Evolutionary conservation across 2,329 filamentous ascomycete genomes (phyloP).

Genomic region (Bipolaris zeicola): DNA sequence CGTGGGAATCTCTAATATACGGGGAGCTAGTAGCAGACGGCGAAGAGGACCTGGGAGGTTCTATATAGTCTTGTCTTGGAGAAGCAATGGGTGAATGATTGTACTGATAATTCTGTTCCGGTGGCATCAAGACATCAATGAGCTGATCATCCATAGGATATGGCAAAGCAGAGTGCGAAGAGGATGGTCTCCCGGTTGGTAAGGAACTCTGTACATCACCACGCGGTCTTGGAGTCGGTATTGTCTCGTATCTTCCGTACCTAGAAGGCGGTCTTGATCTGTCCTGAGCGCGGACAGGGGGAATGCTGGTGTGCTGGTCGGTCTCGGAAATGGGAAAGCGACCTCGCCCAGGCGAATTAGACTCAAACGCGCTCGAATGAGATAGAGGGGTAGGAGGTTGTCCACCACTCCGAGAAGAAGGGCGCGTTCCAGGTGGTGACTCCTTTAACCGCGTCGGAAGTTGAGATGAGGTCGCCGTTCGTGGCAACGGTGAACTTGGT

Average conservation of each 20-base stretch:
- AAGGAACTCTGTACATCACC: constrained; percentile 44
- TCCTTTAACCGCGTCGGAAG: constrained; percentile 30
- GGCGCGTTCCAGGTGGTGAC: constrained; percentile 35
- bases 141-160: constrained; percentile 53
- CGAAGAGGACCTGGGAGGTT: constrained; percentile 28
- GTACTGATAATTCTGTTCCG: constrained; percentile 51
- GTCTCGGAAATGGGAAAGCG: constrained; percentile 29
- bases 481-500: constrained; percentile 36
- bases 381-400: constrained; percentile 36
- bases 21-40: constrained; percentile 31
- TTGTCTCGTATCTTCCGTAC: constrained; percentile 36
- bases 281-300: constrained; percentile 29
- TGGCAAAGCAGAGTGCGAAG: constrained; percentile 41
- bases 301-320: constrained; percentile 42
- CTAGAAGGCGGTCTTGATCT: constrained; percentile 37
- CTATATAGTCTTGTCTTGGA: constrained; percentile 30
- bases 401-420: constrained; percentile 34
- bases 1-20: constrained; percentile 23
- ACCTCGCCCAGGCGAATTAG: constrained; percentile 25
- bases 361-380: constrained; percentile 25
- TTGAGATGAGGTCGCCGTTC: constrained; percentile 33
- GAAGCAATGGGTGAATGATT: constrained; percentile 34
- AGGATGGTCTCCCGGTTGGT: constrained; percentile 33
- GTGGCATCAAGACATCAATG: constrained; percentile 49
- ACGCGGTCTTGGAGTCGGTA: constrained; percentile 36